phyloP scores from a whole-genome alignment of 345 rosid genomes.

The Erodium maritimum region DNA sequence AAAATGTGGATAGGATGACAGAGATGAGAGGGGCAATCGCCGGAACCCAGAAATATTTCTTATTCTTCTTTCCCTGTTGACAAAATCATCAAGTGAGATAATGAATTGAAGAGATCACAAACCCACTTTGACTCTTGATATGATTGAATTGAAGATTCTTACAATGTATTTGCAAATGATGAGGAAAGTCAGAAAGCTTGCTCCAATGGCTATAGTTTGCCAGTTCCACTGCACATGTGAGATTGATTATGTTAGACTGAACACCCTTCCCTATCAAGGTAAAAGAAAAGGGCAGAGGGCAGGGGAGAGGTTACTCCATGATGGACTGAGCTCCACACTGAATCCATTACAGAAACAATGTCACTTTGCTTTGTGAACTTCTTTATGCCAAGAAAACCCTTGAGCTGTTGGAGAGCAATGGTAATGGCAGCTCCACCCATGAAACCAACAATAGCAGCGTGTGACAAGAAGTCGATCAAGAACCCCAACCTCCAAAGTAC shows the following conservation, averaged over 20 bases:
- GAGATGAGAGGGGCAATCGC: conserved; percentile 87
- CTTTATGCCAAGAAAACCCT: conserved; percentile 81
- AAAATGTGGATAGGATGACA: conserved; percentile 74
- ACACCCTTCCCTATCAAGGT: conserved; percentile 28
- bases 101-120: conserved; percentile 3
- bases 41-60: conserved; percentile 74
- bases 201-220: conserved; percentile 84
- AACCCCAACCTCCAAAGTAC: conserved; percentile 70
- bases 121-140: neutral
- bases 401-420: conserved; percentile 85
- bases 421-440: conserved; percentile 98
- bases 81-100: conserved; percentile 5
- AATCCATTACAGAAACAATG: conserved; percentile 58
- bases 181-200: conserved; percentile 65
- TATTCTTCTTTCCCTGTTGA: conserved; percentile 77
- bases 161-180: conserved; percentile 66
- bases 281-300: conserved; percentile 1
- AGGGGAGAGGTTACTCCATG: conserved; percentile 52
- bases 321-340: conserved; percentile 41
- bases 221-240: conserved; percentile 79
- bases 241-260: conserved; percentile 3
- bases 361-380: conserved; percentile 61
- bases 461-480: conserved; percentile 89
- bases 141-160: conserved; percentile 9
- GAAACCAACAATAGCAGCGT: conserved; percentile 87